Evolutionary conservation across 1,139 yeast genomes (phyloP).

Genomic region (Nakaseomyces bracarensis): DNA sequence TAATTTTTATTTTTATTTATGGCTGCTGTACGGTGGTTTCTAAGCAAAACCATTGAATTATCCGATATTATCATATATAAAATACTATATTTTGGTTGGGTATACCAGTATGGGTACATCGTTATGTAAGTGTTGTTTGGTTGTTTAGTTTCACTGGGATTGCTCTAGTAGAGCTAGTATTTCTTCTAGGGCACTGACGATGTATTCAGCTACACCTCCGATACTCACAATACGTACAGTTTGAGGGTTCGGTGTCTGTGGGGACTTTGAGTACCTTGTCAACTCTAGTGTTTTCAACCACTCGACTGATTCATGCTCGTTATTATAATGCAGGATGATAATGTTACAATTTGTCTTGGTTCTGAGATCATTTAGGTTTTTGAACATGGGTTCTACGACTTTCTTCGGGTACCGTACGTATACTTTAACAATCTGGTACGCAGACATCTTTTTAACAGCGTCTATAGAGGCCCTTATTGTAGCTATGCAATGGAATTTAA

Average conservation of each 20-base stretch:
- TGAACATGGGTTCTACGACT: conserved; percentile 24
- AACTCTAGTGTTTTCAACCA: conserved; percentile 26
- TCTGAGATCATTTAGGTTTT: conserved; percentile 25
- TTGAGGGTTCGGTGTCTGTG: conserved; percentile 27
- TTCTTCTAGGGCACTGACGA: conserved; percentile 22
- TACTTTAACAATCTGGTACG: conserved; percentile 29
- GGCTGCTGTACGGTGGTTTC: background rate
- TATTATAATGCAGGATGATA: conserved; percentile 28
- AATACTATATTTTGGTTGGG: background rate
- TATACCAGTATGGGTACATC: no score
- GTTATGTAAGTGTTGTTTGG: no score
- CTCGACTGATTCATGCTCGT: conserved; percentile 28
- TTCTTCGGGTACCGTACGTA: conserved; percentile 29
- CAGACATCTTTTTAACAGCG: conserved; percentile 22
- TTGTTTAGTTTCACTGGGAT: background rate
- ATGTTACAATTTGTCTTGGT: conserved; percentile 30
- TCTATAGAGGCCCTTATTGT: conserved; percentile 26
- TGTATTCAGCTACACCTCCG: conserved; percentile 32
- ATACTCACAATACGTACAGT: conserved; percentile 30
- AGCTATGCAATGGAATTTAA: conserved; percentile 26
- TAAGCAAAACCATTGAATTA: background rate
- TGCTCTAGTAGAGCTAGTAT: conserved; percentile 18
- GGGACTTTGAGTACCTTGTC: conserved; percentile 15
- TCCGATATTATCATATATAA: background rate
- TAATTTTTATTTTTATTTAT: no score